Conservation (phyloP, 2,329 filamentous ascomycete genomes). For the Paraphaeosphaeria minitans region DNA sequence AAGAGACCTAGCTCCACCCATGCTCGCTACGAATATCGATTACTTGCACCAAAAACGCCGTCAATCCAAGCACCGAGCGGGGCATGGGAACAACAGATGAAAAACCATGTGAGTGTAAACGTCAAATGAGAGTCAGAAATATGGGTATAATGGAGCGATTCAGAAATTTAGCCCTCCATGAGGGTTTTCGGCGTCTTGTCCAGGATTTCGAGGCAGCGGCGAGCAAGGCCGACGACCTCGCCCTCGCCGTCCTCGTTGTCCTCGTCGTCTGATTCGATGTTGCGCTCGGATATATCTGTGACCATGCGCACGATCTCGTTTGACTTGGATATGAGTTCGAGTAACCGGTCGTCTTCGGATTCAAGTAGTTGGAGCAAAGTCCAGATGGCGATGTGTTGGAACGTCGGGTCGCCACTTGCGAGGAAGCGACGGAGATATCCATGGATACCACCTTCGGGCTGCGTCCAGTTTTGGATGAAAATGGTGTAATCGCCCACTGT, state of each 20-base stretch:
- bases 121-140: conserved; percentile 27
- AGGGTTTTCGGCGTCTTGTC: conserved; percentile 79
- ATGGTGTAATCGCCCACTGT: conserved; percentile 94
- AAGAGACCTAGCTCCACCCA: conserved; percentile 42
- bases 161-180: conserved; percentile 69
- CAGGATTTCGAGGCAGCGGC: conserved; percentile 85
- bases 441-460: conserved; percentile 92
- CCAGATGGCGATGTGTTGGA: conserved; percentile 99
- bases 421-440: conserved; percentile 94
- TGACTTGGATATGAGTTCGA: conserved; percentile 84
- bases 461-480: conserved; percentile 91
- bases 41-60: conserved; percentile 38
- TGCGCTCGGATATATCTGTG: conserved; percentile 85
- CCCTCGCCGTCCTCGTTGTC: conserved; percentile 88
- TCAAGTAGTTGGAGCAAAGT: conserved; percentile 93
- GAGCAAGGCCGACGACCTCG: conserved; percentile 89
- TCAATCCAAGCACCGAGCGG: conserved; percentile 25
- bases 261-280: conserved; percentile 84
- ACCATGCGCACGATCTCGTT: conserved; percentile 93
- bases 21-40: conserved; percentile 48
- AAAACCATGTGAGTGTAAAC: conserved; percentile 34
- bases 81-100: conserved; percentile 27
- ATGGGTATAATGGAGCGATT: conserved; percentile 29
- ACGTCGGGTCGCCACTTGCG: conserved; percentile 91
- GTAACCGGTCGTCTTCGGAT: conserved; percentile 88